Conservation (phyloP, 1,139 yeast species). For the Geotrichum carabidarum region DNA sequence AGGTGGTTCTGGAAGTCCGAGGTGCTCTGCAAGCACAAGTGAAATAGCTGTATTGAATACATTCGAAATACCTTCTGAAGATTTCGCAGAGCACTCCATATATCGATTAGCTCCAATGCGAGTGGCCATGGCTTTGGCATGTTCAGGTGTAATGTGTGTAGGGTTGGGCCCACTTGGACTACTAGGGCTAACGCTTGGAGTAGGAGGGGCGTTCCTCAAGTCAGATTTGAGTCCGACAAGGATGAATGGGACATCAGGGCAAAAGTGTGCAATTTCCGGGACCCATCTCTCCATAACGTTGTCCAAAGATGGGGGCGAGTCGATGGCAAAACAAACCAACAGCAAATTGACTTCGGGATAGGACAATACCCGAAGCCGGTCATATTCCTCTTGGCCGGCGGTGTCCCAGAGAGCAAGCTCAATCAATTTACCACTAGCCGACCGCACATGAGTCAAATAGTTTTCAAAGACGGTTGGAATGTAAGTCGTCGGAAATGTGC, state of each 20-base stretch:
- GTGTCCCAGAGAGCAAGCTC: constrained; percentile 88
- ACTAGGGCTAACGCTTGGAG: constrained; percentile 22
- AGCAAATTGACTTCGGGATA: constrained; percentile 78
- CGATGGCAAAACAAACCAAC: constrained; percentile 70
- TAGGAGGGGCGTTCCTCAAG: constrained; percentile 37
- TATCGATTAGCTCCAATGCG: constrained; percentile 71
- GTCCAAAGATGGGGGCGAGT: constrained; percentile 56
- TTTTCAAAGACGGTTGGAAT: constrained; percentile 92
- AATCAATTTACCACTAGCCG: constrained; percentile 53
- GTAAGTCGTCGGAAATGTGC: constrained; percentile 65
- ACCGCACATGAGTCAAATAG: constrained; percentile 59
- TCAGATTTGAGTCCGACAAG: constrained; percentile 80
- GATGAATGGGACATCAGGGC: constrained; percentile 71
- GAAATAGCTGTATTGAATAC: constrained; percentile 50
- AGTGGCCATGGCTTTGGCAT: constrained; percentile 46
- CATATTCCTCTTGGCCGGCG: constrained; percentile 92
- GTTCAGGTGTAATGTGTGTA: constrained; percentile 34
- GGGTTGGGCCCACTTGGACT: constrained; percentile 18
- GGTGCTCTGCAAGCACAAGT: constrained; percentile 25
- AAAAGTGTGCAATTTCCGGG: constrained; percentile 78
- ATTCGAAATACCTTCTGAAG: constrained; percentile 58
- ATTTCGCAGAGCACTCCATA: constrained; percentile 72
- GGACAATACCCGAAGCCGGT: constrained; percentile 72
- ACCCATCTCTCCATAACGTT: constrained; percentile 80
- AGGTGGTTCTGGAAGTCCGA: constrained; percentile 18